These are phyloP conservation scores for Lepiota subincarnata DNA, from an alignment of 768 basidiomycete genomes.

Conservation along the genomic window DNA sequence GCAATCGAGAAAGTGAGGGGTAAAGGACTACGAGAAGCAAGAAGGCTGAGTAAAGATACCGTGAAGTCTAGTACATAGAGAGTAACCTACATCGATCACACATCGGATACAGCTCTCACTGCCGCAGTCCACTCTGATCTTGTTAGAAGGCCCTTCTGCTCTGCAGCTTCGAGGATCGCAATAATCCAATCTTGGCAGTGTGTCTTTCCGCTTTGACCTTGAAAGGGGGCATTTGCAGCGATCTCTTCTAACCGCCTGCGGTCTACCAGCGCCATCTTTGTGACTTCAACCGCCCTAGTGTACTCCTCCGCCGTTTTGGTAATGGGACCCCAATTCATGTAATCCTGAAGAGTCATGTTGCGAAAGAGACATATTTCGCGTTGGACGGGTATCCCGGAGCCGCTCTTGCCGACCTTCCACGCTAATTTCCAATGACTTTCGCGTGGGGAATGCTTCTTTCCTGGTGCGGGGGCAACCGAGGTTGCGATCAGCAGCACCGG, in stretches of 20 bases:
- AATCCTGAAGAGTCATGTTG: slow-evolving; percentile 8
- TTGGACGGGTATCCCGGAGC: slow-evolving; percentile 6
- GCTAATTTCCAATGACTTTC: slow-evolving; percentile 11
- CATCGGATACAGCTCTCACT: slow-evolving; percentile 1
- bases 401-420: slow-evolving; percentile 12
- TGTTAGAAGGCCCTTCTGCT: slow-evolving; percentile 6
- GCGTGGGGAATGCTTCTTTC: neutral
- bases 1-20: neutral
- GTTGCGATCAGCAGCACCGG: slow-evolving; percentile 9
- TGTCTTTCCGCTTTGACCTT: slow-evolving; percentile 5
- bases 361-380: slow-evolving; percentile 9
- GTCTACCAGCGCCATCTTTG: slow-evolving; percentile 7
- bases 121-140: slow-evolving; percentile 8
- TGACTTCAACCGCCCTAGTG: slow-evolving; percentile 9
- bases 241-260: slow-evolving; percentile 10
- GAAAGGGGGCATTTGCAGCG: slow-evolving; percentile 2
- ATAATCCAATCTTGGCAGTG: slow-evolving; percentile 11
- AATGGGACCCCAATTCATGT: slow-evolving; percentile 11
- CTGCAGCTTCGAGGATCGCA: slow-evolving; percentile 10
- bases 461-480: neutral
- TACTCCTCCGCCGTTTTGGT: slow-evolving; percentile 10
- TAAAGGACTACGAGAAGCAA: neutral
- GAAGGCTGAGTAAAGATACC: neutral
- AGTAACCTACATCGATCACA: slow-evolving; percentile 6
- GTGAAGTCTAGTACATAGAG: neutral